A percentile compares a stretch with the other conserved stretches of the same genome.
phyloP scores from a whole-genome alignment of 2,329 filamentous ascomycete genomes.

The Apiospora kogelbergensis region DNA sequence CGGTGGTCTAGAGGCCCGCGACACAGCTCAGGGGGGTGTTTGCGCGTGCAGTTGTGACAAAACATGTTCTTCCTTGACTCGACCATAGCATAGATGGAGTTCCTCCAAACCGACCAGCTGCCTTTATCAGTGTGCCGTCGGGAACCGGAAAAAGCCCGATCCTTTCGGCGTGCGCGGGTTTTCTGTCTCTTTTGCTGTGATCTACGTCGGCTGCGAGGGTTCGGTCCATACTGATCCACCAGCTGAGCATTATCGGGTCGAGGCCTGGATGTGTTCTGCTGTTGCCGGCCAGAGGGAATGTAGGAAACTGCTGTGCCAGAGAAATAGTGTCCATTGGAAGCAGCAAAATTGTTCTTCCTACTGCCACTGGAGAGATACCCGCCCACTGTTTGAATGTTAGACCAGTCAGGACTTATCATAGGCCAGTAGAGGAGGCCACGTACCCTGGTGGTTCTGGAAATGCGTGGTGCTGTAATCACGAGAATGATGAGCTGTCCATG shows the following conservation, averaged over 20 bases:
- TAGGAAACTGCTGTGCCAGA: no score
- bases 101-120: neutral
- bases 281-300: no score
- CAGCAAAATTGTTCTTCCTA: neutral
- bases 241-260: no score
- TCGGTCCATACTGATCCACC: no score
- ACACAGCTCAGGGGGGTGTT: neutral
- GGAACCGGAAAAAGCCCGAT: neutral
- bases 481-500: neutral
- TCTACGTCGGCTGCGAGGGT: no score
- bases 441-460: neutral
- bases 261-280: no score
- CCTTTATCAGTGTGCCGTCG: neutral
- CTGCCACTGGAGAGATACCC: neutral
- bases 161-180: neutral
- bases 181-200: neutral
- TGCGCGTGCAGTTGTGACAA: neutral
- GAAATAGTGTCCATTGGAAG: no score
- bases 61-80: neutral
- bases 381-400: neutral
- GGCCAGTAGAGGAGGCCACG: neutral
- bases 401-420: neutral
- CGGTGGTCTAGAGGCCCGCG: neutral
- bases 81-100: neutral
- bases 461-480: no score